Base-by-base conservation (phyloP, 345 rosid species). In the Eucalyptus decipiens region DNA sequence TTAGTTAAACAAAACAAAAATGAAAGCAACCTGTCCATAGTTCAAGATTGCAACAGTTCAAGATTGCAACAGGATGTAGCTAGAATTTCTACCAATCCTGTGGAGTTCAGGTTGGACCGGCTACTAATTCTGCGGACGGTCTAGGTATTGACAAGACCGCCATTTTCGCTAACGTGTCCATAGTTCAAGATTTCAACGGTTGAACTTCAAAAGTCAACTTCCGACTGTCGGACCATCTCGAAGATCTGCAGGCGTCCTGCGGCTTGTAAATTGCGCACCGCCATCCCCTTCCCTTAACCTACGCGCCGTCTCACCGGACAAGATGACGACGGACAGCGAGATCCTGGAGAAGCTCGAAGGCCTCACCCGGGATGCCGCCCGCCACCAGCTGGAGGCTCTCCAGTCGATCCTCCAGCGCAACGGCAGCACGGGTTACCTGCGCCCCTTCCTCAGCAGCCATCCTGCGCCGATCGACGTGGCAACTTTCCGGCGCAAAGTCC, bases 331-430 rank as follows among this genome's bases (percentile, higher is more conserved):
- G 15, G 91, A 91, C 91, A 90, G 88, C 15, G 94, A 90, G 81
- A 85, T 94, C 45, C 90, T 91, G 50, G 85, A 40, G 56, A 91
- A 90, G 89, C 89, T 94, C 72, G 94, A 94, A 80, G 94, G 91
- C 17, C 89, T 89, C 40, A 93, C 94, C 40, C 87, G 87, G 90
- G 87, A 91, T 91, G 89, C 93, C 65, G 14, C 21, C 32, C 89
- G 42, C 80, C 92, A 90, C 91, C 95, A 93, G 91, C 87, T 83
- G 23, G 91, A 92, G 45, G 90, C 95, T 26, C 93, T 94, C 72
- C 93, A 4, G 4, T 94, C 94, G 19, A 93, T 94, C 90, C 95
- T 94, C 86, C 87, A 90, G 52, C 93, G 88, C 89, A 93, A 92
- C 88, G 72, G 85, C 87, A 89, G 89, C 40, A 92, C 89, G 8